Evolutionary conservation across 225 moss, liverwort and hornwort genomes (phyloP), one percentile per base, ranked within the genome.

Genomic region (Marchantia polymorpha): DNA sequence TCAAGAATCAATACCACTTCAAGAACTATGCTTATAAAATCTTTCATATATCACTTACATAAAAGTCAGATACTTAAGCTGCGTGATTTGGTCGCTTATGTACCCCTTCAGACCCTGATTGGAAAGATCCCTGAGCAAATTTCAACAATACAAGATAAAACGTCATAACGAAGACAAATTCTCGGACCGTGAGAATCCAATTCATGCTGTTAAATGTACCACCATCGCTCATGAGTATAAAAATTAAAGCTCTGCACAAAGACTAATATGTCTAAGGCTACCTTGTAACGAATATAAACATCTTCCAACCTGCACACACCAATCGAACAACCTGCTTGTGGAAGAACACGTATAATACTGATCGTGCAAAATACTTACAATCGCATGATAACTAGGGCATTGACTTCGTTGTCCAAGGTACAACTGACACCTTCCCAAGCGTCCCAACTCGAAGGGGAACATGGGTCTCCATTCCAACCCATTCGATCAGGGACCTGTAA

Each of bases 401-500:
- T 86, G 46, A 87, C 83, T 78, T 89, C 93, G 79, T 87, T 84
- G 39, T 86, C 89, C 49, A 84, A 65, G 51, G 91, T 86, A 80
- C 97, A 99, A 12, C 85, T 87, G 31, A 99, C 91, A 55, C 97
- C 97, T 88, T 94, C 89, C 97, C 97, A 99, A 12, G 97, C 91
- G 78, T 93, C 94, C 97, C 97, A 99, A 22, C 72, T 81, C 54
- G 91, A 89, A 39, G 97, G 97, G 15, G 94, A 86, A 85, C 97
- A 99, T 2, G 97, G 97, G 77, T 99, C 97, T 70, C 97, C 97
- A 48, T 99, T 99, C 97, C 97, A 99, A 26, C 97, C 94, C 97
- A 99, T 90, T 77, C 97, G 85, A 51, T 85, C 90, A 22, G 97
- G 97, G 4, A 99, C 85, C 23, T 91, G 89, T 46, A 94, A 83